Evolutionary conservation across 257 asterid genomes (phyloP), one percentile per base, ranked within the genome.

Genomic region (Cynanchum wilfordii): DNA sequence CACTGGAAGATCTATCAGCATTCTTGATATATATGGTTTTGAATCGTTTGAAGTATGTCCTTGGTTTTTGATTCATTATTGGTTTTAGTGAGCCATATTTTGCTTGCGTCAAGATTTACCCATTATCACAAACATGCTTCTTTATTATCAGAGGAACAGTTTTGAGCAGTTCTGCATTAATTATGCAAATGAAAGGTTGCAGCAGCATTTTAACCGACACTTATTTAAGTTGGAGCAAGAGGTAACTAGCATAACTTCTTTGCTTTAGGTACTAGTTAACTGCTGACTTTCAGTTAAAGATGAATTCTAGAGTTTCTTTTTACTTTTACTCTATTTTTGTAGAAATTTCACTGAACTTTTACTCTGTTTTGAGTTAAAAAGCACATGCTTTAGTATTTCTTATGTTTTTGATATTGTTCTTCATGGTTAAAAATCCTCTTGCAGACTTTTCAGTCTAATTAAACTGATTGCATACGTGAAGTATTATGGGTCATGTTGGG

Each of bases 81-180:
- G 49, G 55, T 68, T 36, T 51, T 58, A 42, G n/a, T 45, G 73
- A 0, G 33, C 33, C 10, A 16, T 58, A 42, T 15, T 71, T 22
- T 20, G n/a, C n/a, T 30, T 25, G 12, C n/a, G 36, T 57, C 3
- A 10, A 44, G 42, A 44, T 22, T 13, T 15, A 40, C 27, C 6
- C 10, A n/a, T 30, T 27, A 36, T 76, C 4, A 70, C 44, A 60
- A 5, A 11, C 64, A 57, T 73, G 56, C 67, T 72, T 55, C 50
- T 73, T 63, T 30, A 40, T 66, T 70, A 58, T 33, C 82, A 95
- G 99, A 87, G 92, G 83, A 95, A 95, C 81, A 92, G 99, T 76
- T 92, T 95, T 84, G 98, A 92, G 90, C 98, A 95, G 88, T 92
- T 92, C 77, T 95, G 97, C 88, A 92, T 92, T 65, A 95, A 95